Evolutionary conservation across 768 basidiomycete genomes (phyloP).

Genomic region (Collybia sordida): DNA sequence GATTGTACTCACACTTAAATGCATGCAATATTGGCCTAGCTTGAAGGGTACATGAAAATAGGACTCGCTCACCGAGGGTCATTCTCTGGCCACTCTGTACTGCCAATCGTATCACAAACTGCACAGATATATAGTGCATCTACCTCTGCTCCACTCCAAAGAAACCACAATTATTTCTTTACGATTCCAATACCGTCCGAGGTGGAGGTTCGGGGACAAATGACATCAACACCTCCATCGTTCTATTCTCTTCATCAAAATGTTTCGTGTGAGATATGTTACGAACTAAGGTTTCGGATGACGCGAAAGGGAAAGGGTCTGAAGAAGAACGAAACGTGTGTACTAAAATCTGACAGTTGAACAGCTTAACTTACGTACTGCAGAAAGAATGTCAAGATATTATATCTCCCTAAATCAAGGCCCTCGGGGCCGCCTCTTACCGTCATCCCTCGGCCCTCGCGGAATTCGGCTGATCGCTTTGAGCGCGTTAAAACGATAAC

Average conservation of each 20-base stretch:
- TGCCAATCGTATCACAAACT: constrained; percentile 25
- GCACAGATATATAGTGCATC: constrained; percentile 24
- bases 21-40: constrained; percentile 18
- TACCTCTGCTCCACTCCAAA: constrained; percentile 14
- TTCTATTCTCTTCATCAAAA: constrained; percentile 24
- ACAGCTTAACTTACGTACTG: neutral
- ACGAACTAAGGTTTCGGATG: constrained; percentile 36
- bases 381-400: constrained; percentile 32
- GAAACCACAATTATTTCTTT: constrained; percentile 31
- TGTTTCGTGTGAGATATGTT: constrained; percentile 32
- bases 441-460: constrained; percentile 26
- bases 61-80: constrained; percentile 28
- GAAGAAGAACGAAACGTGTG: constrained; percentile 39
- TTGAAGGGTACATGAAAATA: constrained; percentile 34
- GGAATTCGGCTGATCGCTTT: constrained; percentile 17
- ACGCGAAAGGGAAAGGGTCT: constrained; percentile 34
- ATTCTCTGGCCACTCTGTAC: constrained; percentile 21
- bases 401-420: constrained; percentile 44
- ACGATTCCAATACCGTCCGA: constrained; percentile 37
- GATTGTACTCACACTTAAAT: constrained; percentile 1
- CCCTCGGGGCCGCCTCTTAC: constrained; percentile 32
- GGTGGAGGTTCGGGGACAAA: constrained; percentile 22
- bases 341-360: neutral
- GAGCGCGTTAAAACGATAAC: constrained; percentile 28
- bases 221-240: constrained; percentile 36